Conservation (phyloP, 176 grass and related monocot species). For the Oryza glaberrima region DNA sequence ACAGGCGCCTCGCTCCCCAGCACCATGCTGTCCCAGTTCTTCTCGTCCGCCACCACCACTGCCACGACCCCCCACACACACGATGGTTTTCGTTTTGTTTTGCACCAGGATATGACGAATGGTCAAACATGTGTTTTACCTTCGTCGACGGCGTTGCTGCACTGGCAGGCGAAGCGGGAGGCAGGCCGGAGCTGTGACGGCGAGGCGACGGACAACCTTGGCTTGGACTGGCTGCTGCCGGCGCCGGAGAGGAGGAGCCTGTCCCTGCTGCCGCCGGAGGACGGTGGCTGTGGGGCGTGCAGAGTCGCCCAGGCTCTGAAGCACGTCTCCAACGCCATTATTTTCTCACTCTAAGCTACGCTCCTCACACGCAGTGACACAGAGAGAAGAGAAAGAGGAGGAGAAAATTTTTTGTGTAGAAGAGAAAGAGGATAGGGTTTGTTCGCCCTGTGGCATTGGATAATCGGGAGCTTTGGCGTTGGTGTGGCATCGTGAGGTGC, state of each 20-base stretch:
- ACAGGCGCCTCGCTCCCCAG: slow-evolving; percentile 66
- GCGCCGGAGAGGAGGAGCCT: slow-evolving; percentile 6
- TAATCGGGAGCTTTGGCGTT: slow-evolving; percentile 29
- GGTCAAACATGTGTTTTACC: slow-evolving; percentile 31
- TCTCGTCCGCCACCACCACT: slow-evolving; percentile 77
- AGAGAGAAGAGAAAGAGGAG: neutral
- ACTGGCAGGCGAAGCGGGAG: slow-evolving; percentile 57
- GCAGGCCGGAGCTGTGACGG: slow-evolving; percentile 18
- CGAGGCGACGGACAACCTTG: slow-evolving; percentile 10
- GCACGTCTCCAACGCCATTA: slow-evolving; percentile 85
- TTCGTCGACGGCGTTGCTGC: slow-evolving; percentile 81
- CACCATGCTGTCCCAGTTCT: slow-evolving; percentile 75
- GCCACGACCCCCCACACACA: neutral
- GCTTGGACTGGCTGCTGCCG: slow-evolving; percentile 27
- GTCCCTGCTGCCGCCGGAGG: slow-evolving; percentile 33
- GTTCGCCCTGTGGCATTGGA: slow-evolving; percentile 36
- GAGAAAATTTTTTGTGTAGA: neutral
- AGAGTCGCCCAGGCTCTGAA: slow-evolving; percentile 65
- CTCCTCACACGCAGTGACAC: neutral
- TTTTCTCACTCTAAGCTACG: neutral
- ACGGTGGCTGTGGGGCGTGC: slow-evolving; percentile 36
- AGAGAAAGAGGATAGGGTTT: slow-evolving; percentile 54
- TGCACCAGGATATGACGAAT: no score
- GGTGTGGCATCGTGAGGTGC: slow-evolving; percentile 48
- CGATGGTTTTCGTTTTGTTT: no score